Percentiles rank a stretch among this genome's conserved stretches.
Evolutionary conservation across 139 green algal species (phyloP).

Genomic region (Micractinium sp.): DNA sequence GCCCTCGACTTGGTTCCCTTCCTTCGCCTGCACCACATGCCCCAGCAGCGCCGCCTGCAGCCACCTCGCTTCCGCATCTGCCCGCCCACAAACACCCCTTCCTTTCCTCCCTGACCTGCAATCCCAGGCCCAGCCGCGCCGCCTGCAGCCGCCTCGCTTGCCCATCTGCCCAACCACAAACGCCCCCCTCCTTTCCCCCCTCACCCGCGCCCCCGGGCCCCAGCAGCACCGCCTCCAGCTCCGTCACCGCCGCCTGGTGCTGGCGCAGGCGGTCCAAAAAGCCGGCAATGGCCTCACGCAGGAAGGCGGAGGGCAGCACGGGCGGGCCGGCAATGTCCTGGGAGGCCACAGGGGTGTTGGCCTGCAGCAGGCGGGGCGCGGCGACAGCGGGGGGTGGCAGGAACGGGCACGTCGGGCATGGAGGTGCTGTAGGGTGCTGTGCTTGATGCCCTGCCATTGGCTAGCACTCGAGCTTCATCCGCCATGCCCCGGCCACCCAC

Average conservation of each 20-base stretch:
- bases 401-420: background rate
- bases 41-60: no score
- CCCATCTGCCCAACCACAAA: no score
- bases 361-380: background rate
- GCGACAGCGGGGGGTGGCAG: background rate
- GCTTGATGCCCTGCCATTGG: background rate
- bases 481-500: no score
- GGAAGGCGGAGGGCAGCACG: constrained; percentile 31
- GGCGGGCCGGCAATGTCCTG: background rate
- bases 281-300: constrained; percentile 35
- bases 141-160: no score
- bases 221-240: constrained; percentile 49
- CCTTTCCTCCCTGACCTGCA: no score
- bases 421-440: background rate
- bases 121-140: no score
- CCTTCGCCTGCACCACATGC: no score
- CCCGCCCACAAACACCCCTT: no score
- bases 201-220: background rate
- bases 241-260: constrained; percentile 23
- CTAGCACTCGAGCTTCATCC: no score
- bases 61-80: no score
- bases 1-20: no score
- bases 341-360: background rate
- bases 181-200: background rate
- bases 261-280: constrained; percentile 47